Evolutionary conservation across 192 early-diverging fungal species (phyloP).

Genomic region (Umbelopsis ramanniana): DNA sequence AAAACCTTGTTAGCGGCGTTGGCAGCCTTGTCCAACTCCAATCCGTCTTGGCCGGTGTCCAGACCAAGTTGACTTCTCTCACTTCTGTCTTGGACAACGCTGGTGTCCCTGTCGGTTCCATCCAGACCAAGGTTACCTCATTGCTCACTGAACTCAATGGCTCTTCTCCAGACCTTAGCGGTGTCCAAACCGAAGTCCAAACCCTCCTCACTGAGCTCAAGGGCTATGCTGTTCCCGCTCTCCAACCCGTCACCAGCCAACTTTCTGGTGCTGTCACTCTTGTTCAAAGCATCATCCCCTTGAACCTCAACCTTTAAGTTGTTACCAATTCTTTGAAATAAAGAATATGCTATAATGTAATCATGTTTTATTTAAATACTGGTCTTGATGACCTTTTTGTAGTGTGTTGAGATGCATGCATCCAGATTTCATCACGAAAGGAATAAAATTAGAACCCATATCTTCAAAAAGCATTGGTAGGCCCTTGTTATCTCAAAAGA

Average conservation of each 20-base stretch:
- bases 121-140: slow-evolving; percentile 20
- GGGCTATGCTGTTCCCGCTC: background rate
- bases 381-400: no score
- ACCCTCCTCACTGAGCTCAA: background rate
- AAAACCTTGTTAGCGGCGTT: background rate
- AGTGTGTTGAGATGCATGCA: no score
- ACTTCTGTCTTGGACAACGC: background rate
- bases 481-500: no score
- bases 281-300: background rate
- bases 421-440: no score
- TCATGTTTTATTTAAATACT: background rate
- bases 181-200: slow-evolving; percentile 11
- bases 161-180: background rate
- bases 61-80: background rate
- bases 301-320: slow-evolving; percentile 6
- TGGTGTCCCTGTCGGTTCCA: slow-evolving; percentile 6
- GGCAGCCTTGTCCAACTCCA: background rate
- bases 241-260: slow-evolving; percentile 7
- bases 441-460: no score
- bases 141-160: background rate
- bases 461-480: no score
- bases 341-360: slow-evolving; percentile 7
- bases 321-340: slow-evolving; percentile 12
- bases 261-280: background rate
- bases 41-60: background rate